Conservation (phyloP, 345 rosid genomes). For the Eucalyptus victrix region DNA sequence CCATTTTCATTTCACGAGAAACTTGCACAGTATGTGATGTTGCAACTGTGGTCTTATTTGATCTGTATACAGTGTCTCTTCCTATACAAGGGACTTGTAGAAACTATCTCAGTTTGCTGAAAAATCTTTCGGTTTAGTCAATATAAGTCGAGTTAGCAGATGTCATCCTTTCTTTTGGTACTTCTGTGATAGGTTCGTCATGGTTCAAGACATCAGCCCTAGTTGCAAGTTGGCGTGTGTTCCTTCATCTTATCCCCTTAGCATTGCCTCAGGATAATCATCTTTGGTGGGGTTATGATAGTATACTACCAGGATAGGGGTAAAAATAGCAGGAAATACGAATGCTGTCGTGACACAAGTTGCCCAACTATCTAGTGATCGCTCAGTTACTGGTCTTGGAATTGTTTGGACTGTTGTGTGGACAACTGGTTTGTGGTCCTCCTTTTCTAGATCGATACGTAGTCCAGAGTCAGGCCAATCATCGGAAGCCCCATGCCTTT, state of each 20-base stretch:
- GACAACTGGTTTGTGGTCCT: not conserved
- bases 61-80: not conserved
- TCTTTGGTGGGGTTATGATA: not conserved
- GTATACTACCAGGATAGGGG: not conserved
- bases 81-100: not conserved
- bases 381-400: not conserved
- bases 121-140: not conserved
- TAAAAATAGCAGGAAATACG: not conserved
- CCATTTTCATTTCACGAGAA: not conserved
- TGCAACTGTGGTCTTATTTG: not conserved
- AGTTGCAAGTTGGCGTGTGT: not conserved
- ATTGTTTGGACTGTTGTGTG: not conserved
- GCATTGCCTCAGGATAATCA: not conserved
- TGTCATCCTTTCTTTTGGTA: not conserved
- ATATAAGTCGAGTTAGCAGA: not conserved
- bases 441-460: not conserved
- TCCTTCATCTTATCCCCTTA: not conserved
- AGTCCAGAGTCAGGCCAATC: not conserved
- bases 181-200: not conserved
- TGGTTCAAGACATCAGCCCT: not conserved
- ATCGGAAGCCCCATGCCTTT: not conserved
- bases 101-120: not conserved
- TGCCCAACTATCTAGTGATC: not conserved
- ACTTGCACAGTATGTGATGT: not conserved
- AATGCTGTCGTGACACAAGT: not conserved